Evolutionary conservation across 2,329 filamentous ascomycete species (phyloP).

Genomic region (Cadophora sp.): DNA sequence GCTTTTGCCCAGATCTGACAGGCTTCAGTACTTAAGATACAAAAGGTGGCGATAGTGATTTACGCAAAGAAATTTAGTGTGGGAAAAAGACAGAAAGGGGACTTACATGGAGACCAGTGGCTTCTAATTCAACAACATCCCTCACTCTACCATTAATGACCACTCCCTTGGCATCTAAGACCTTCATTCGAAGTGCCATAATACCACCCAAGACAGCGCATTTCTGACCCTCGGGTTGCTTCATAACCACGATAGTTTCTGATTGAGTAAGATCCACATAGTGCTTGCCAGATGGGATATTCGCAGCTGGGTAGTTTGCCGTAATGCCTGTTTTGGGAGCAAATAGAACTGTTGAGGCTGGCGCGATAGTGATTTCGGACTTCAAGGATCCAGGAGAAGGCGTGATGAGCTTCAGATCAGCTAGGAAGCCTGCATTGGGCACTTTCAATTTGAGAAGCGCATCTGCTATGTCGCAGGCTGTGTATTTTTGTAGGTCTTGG

Average conservation of each 20-base stretch:
- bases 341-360: constrained; percentile 70
- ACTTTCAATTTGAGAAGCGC: constrained; percentile 74
- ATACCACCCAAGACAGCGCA: constrained; percentile 81
- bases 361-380: constrained; percentile 46
- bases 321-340: constrained; percentile 59
- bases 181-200: constrained; percentile 73
- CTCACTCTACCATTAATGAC: constrained; percentile 73
- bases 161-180: constrained; percentile 64
- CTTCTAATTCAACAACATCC: constrained; percentile 67
- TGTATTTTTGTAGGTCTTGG: constrained; percentile 46
- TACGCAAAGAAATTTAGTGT: no score
- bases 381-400: constrained; percentile 34
- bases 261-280: constrained; percentile 71
- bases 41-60: constrained; percentile 26
- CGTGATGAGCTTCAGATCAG: constrained; percentile 57
- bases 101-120: constrained; percentile 61
- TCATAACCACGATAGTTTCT: constrained; percentile 69
- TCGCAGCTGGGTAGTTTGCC: constrained; percentile 43
- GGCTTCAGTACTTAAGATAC: constrained; percentile 9
- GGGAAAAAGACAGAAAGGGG: neutral
- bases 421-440: constrained; percentile 69
- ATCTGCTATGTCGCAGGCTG: constrained; percentile 70
- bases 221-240: constrained; percentile 68
- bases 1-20: constrained; percentile 61
- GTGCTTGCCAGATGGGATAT: constrained; percentile 65